Evolutionary conservation across 495 filamentous ascomycete genomes (phyloP).

Genomic region (Mycothermus thermophilus): DNA sequence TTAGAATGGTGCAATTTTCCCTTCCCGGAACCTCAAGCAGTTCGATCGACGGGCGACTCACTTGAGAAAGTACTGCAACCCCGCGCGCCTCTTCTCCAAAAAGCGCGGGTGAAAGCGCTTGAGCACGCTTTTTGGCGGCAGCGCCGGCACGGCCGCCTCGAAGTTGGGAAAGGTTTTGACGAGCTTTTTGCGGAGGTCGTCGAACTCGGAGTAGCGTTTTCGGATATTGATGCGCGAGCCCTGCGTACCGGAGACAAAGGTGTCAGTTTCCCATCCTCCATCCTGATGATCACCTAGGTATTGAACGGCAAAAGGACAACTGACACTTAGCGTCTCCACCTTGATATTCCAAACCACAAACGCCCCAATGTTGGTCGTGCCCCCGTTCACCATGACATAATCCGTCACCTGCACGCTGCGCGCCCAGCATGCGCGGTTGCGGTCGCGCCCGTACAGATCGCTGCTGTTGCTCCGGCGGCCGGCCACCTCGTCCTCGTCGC

Average conservation of each 20-base stretch:
- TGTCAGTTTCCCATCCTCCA: background rate
- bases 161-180: conserved; percentile 41
- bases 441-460: conserved; percentile 21
- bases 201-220: conserved; percentile 47
- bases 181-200: conserved; percentile 35
- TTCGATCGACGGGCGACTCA: conserved; percentile 21
- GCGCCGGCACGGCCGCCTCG: conserved; percentile 37
- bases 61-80: conserved; percentile 45
- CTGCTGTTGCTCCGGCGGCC: conserved; percentile 7
- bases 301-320: conserved; percentile 6
- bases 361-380: conserved; percentile 37
- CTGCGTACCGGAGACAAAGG: conserved; percentile 12
- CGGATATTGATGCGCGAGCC: conserved; percentile 41
- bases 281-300: background rate
- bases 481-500: conserved; percentile 11
- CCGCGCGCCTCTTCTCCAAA: conserved; percentile 37
- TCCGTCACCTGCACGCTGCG: conserved; percentile 40
- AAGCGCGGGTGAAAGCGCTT: conserved; percentile 40
- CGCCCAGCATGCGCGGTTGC: conserved; percentile 43
- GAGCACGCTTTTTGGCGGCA: conserved; percentile 43
- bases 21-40: background rate
- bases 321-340: conserved; percentile 36
- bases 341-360: conserved; percentile 44
- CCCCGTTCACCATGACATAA: conserved; percentile 37
- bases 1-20: background rate